Conservation (phyloP, 805 yeast species). For the Sugiyamaella chiloensis region DNA sequence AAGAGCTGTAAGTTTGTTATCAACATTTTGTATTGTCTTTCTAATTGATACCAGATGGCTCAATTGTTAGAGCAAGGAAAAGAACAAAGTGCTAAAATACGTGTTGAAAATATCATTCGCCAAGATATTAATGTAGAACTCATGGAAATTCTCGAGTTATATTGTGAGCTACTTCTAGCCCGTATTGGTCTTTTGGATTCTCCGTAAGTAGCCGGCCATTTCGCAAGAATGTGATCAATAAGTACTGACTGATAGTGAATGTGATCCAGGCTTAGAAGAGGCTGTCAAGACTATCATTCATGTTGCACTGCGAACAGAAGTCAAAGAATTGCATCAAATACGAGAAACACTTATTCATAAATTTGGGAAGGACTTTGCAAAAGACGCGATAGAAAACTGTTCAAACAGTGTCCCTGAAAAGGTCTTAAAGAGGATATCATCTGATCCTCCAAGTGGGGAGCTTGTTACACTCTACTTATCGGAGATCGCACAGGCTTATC, state of each 20-base stretch:
- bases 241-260: slow-evolving; percentile 26
- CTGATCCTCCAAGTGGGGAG: slow-evolving; percentile 62
- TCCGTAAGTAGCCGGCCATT: slow-evolving; percentile 6
- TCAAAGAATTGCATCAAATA: slow-evolving; percentile 63
- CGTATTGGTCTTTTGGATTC: slow-evolving; percentile 59
- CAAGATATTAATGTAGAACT: slow-evolving; percentile 80
- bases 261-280: slow-evolving; percentile 66
- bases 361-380: slow-evolving; percentile 67
- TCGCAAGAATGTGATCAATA: background rate
- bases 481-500: slow-evolving; percentile 79
- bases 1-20: slow-evolving; percentile 40
- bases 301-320: slow-evolving; percentile 68
- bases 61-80: slow-evolving; percentile 66
- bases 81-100: slow-evolving; percentile 75
- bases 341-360: slow-evolving; percentile 60
- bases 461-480: slow-evolving; percentile 66
- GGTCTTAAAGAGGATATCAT: slow-evolving; percentile 57
- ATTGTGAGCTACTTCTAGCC: slow-evolving; percentile 77
- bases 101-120: slow-evolving; percentile 80
- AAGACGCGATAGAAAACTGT: slow-evolving; percentile 51
- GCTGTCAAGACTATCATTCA: slow-evolving; percentile 69
- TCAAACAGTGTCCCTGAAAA: slow-evolving; percentile 61
- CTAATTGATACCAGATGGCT: slow-evolving; percentile 45
- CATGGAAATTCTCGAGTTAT: slow-evolving; percentile 72
- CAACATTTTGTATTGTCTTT: background rate